A percentile compares a stretch with the other conserved stretches of the same genome.
Evolutionary conservation across 129 eudicot genomes (phyloP).

Genomic region (Deinandra increscens): DNA sequence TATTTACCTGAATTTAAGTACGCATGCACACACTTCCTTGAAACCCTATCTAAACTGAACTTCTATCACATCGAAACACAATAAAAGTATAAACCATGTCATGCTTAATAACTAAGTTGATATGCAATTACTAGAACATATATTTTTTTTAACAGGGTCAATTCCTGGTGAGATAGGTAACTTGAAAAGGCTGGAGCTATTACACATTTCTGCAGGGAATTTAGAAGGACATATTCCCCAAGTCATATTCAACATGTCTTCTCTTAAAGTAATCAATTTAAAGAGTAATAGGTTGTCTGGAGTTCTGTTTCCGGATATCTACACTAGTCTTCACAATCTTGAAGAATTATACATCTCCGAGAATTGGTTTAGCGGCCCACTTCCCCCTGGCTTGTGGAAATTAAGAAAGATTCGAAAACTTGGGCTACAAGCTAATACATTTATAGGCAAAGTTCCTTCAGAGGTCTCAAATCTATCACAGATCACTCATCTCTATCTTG

Average conservation of each 20-base stretch:
- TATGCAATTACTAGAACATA: too few species aligned
- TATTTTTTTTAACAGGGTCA: too few species aligned
- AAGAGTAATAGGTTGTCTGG: conserved; percentile 34
- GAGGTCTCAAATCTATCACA: conserved; percentile 39
- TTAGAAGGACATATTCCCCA: conserved; percentile 39
- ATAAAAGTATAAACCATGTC: too few species aligned
- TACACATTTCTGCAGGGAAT: conserved; percentile 27
- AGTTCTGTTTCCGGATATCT: conserved; percentile 14
- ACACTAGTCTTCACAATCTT: conserved; percentile 22
- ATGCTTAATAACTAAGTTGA: too few species aligned
- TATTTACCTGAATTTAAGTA: too few species aligned
- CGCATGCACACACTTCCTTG: too few species aligned
- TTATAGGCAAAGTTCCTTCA: conserved; percentile 41
- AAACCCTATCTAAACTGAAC: too few species aligned
- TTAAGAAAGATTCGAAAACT: conserved; percentile 22
- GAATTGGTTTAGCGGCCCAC: conserved; percentile 34
- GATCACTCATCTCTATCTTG: conserved; percentile 27
- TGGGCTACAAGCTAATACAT: conserved; percentile 23
- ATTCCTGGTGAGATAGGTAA: conserved; percentile 39
- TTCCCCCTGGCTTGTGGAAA: conserved; percentile 33
- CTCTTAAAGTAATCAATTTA: conserved; percentile 23
- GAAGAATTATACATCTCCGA: conserved; percentile 22
- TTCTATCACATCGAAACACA: too few species aligned
- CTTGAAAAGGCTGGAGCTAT: conserved; percentile 31
- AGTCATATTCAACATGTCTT: conserved; percentile 45